Evolutionary conservation across 1,284 basidiomycete species (phyloP).

Genomic region (Baeospora myosura): DNA sequence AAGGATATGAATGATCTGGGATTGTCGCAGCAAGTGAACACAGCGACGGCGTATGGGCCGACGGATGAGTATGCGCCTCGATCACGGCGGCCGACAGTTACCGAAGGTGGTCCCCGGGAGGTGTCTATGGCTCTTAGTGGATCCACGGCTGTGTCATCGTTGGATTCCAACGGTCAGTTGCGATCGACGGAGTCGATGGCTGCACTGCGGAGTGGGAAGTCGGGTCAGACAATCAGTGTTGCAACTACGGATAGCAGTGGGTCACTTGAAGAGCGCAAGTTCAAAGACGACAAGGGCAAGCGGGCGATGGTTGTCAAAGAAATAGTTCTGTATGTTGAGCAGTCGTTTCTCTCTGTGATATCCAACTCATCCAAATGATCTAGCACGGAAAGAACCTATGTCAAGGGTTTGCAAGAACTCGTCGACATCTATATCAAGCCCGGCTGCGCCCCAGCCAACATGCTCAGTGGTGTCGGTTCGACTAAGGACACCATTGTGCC

Average conservation of each 20-base stretch:
- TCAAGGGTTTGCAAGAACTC: constrained; percentile 86
- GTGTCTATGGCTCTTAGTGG: constrained; percentile 40
- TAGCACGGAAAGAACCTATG: constrained; percentile 93
- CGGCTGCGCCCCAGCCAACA: constrained; percentile 63
- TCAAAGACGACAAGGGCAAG: constrained; percentile 82
- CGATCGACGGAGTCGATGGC: constrained; percentile 55
- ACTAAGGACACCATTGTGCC: constrained; percentile 83
- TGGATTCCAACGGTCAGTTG: constrained; percentile 43
- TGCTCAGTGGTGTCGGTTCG: constrained; percentile 62
- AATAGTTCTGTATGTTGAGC: constrained; percentile 69
- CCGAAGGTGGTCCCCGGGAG: constrained; percentile 49
- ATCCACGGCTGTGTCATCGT: constrained; percentile 35
- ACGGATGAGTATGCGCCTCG: constrained; percentile 38
- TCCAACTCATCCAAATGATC: constrained; percentile 3
- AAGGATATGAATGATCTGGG: constrained; percentile 90
- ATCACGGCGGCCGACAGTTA: constrained; percentile 56
- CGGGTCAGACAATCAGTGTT: constrained; percentile 61
- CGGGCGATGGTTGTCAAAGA: constrained; percentile 75
- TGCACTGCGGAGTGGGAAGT: constrained; percentile 48
- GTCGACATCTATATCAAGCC: constrained; percentile 94
- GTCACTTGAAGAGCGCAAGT: constrained; percentile 69
- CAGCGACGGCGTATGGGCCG: constrained; percentile 47
- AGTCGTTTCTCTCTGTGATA: constrained; percentile 11
- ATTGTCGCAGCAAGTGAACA: constrained; percentile 45
- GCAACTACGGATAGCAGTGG: constrained; percentile 67